Evolutionary conservation across 2,329 filamentous ascomycete species (phyloP).

Genomic region (Penicillium concentricum): DNA sequence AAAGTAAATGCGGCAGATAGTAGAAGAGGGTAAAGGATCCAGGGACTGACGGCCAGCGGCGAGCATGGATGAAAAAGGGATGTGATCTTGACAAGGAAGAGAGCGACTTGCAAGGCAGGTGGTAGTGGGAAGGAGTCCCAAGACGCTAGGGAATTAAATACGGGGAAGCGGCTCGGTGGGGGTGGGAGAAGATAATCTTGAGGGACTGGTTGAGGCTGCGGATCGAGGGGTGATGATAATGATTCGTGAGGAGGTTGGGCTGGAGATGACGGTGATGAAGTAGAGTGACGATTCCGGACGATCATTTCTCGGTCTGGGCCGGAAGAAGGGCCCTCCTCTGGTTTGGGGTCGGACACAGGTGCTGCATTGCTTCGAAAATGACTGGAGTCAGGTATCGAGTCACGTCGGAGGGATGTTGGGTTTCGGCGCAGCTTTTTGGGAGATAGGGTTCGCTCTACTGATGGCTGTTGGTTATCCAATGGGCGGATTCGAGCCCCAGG

Average conservation of each 20-base stretch:
- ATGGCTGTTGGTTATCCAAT: slow-evolving; percentile 37
- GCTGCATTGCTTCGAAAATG: slow-evolving; percentile 13
- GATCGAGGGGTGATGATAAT: neutral
- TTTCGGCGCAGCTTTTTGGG: slow-evolving; percentile 27
- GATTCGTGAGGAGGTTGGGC: slow-evolving; percentile 16
- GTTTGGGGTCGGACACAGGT: slow-evolving; percentile 14
- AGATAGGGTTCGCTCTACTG: slow-evolving; percentile 30
- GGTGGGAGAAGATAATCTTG: slow-evolving; percentile 44
- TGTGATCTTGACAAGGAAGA: slow-evolving; percentile 69
- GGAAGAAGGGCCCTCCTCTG: slow-evolving; percentile 20
- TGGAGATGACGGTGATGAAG: slow-evolving; percentile 27
- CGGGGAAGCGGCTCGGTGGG: slow-evolving; percentile 34
- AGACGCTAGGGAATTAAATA: slow-evolving; percentile 25
- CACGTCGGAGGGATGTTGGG: slow-evolving; percentile 25
- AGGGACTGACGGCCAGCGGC: slow-evolving; percentile 66
- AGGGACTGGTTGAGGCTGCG: slow-evolving; percentile 9
- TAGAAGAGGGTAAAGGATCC: slow-evolving; percentile 66
- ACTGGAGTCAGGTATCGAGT: slow-evolving; percentile 28
- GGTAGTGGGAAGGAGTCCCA: slow-evolving; percentile 35
- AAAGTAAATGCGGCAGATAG: slow-evolving; percentile 67
- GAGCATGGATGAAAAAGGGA: slow-evolving; percentile 67
- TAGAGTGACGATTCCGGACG: slow-evolving; percentile 31
- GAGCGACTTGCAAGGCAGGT: slow-evolving; percentile 51
- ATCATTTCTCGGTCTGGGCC: slow-evolving; percentile 34
- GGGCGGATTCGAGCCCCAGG: slow-evolving; percentile 40